Base-by-base conservation (phyloP, 768 basidiomycete genomes). In the Cystofilobasidium capitatum region DNA sequence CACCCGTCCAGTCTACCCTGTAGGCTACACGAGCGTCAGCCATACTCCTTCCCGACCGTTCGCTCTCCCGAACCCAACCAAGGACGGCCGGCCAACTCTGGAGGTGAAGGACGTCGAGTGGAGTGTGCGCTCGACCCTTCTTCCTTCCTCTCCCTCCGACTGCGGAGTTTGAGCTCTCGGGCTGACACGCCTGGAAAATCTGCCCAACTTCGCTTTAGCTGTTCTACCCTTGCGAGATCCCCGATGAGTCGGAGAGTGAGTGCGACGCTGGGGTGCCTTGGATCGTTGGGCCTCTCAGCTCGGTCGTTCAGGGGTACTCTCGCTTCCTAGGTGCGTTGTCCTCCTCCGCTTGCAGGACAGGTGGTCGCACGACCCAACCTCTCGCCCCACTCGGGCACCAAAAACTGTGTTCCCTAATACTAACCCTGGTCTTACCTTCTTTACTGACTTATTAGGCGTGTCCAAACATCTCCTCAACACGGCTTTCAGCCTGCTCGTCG, bases 71-170 rank as follows among this genome's bases (percentile, higher is more conserved):
- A n/a, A 17, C 1, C 65, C 65, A 6, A 58, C 55, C 35, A 8
- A 24, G 13, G 37, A 58, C 40, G 45, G 45, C 63, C 70, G 75
- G 77, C 78, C 80, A 26, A 84, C 83, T 0, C 75, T 88, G 36
- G 71, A 77, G 37, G 78, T 88, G 9, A 81, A 85, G 44, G 84
- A 88, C 74, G 80, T 86, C 36, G 81, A 81, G 0, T 88, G 85
- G 71, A 85, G 83, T 35, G 81, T 80, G 1, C 87, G 82, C 73
- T 88, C 88, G 73, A 86, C 87, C 20, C n/a, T 40, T 9, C 26
- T 10, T 12, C 6, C 10, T 20, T 12, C 8, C 0, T 26, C 26
- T 37, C 3, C 20, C 16, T 13, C 29, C 17, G 37, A 31, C 10
- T 17, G 51, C 26, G 1, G 35, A 55, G 16, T 26, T 17, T 17